Evolutionary conservation across 495 filamentous ascomycete genomes (phyloP).

Genomic region (Lichina pygmaea): DNA sequence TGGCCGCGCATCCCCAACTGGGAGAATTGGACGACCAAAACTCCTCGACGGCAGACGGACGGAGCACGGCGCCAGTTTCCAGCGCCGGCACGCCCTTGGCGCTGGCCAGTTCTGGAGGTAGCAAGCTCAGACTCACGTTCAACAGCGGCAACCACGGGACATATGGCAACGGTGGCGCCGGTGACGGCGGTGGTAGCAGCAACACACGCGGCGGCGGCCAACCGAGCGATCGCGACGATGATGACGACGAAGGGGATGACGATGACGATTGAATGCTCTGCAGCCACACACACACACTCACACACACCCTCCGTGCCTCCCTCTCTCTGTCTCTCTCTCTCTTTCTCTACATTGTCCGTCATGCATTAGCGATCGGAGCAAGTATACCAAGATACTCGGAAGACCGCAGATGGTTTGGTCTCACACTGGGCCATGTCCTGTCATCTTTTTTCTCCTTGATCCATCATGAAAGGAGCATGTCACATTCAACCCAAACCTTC

Average conservation of each 20-base stretch:
- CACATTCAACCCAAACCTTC: too few relatives aligned
- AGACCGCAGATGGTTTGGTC: too few relatives aligned
- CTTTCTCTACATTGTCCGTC: too few relatives aligned
- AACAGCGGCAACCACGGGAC: constrained; percentile 12
- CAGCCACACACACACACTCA: too few relatives aligned
- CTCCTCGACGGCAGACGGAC: constrained; percentile 24
- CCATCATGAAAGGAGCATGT: too few relatives aligned
- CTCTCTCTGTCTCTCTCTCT: too few relatives aligned
- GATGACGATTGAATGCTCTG: not conserved
- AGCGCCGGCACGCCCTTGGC: constrained; percentile 45
- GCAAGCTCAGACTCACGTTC: constrained; percentile 30
- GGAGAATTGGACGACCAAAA: constrained; percentile 22
- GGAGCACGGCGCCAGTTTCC: constrained; percentile 35
- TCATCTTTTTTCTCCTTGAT: too few relatives aligned
- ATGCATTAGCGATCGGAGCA: too few relatives aligned
- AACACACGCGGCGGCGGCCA: not conserved
- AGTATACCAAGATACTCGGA: too few relatives aligned
- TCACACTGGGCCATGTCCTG: too few relatives aligned
- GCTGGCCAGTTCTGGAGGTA: constrained; percentile 21
- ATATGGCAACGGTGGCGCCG: constrained; percentile 14
- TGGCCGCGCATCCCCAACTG: constrained; percentile 42
- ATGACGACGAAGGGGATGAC: not conserved
- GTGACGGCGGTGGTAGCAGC: constrained; percentile 4
- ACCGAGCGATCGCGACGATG: not conserved
- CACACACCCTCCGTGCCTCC: too few relatives aligned